Percentiles rank a stretch among this genome's conserved stretches.
These are phyloP conservation scores for Hymenoscyphus repandus DNA, from an alignment of 2,329 filamentous ascomycete genomes.

Conservation along the genomic window DNA sequence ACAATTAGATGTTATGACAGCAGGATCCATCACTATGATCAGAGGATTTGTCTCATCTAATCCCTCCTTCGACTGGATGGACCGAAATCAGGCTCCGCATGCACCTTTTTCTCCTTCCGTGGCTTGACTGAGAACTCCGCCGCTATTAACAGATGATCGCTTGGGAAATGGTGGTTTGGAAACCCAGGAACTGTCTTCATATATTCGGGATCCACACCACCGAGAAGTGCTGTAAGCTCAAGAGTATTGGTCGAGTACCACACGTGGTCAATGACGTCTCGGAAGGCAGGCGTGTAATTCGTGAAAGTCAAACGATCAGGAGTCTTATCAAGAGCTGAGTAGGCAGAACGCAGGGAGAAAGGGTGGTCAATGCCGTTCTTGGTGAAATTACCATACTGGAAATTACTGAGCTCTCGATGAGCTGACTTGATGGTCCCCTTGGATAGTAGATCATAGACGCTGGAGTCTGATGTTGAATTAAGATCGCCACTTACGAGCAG, in stretches of 20 bases:
- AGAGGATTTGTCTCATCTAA: neutral
- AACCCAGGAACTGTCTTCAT: conserved; percentile 66
- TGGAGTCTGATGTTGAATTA: conserved; percentile 83
- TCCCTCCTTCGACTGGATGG: conserved; percentile 25
- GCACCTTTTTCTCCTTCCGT: conserved; percentile 41
- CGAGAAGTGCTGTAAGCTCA: conserved; percentile 61
- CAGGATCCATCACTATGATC: conserved; percentile 12
- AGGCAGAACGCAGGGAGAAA: conserved; percentile 88
- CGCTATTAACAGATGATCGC: conserved; percentile 65
- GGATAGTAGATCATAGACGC: conserved; percentile 85
- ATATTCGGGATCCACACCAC: conserved; percentile 67
- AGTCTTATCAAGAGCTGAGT: conserved; percentile 75
- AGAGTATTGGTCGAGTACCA: conserved; percentile 86
- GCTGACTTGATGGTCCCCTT: conserved; percentile 72
- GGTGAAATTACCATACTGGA: conserved; percentile 91
- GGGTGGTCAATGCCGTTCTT: conserved; percentile 89
- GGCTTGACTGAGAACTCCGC: conserved; percentile 66
- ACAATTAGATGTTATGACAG: conserved; percentile 6
- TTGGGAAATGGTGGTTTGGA: conserved; percentile 71
- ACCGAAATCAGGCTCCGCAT: conserved; percentile 30
- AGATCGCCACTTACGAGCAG: conserved; percentile 92
- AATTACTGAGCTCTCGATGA: conserved; percentile 73
- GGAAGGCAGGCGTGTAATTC: conserved; percentile 94
- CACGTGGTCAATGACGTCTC: conserved; percentile 91
- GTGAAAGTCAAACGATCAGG: conserved; percentile 85